Conservation (phyloP, 768 basidiomycete species). For the Sarcomyxa edulis region DNA sequence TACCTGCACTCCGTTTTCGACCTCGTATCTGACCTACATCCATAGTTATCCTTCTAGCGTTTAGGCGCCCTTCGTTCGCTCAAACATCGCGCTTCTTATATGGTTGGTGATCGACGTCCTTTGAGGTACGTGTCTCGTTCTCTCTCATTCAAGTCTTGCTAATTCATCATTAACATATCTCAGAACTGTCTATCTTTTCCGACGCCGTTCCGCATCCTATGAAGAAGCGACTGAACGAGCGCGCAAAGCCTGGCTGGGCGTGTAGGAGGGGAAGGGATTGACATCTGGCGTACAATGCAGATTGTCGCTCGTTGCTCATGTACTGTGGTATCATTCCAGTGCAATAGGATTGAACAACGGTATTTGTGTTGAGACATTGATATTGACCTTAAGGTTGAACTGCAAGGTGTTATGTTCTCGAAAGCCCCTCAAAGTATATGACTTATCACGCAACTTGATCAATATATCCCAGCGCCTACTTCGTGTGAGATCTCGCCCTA, state of each 20-base stretch:
- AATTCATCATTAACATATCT: constrained; percentile 13
- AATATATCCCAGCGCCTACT: no score
- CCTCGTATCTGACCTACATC: not conserved
- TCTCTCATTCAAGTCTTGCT: not conserved
- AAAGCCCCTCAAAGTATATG: no score
- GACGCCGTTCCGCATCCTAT: constrained; percentile 60
- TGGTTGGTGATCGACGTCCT: constrained; percentile 55
- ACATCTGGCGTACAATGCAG: no score
- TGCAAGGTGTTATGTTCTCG: no score
- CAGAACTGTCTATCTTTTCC: constrained; percentile 26
- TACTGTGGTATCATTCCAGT: no score
- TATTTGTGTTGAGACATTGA: no score
- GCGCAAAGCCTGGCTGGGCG: constrained; percentile 66
- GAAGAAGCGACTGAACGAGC: constrained; percentile 74
- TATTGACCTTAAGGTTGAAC: no score
- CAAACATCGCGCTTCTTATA: constrained; percentile 73
- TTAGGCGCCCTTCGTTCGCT: constrained; percentile 49
- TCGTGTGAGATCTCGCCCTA: no score
- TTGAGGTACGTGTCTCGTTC: constrained; percentile 31
- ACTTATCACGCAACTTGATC: no score
- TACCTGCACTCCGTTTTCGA: not conserved
- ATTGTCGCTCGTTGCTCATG: no score
- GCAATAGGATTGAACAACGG: no score
- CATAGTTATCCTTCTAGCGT: constrained; percentile 39
- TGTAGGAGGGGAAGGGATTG: constrained; percentile 63